Conservation (phyloP, 495 filamentous ascomycete genomes). For the Hypoxylon lienhwacheense region DNA sequence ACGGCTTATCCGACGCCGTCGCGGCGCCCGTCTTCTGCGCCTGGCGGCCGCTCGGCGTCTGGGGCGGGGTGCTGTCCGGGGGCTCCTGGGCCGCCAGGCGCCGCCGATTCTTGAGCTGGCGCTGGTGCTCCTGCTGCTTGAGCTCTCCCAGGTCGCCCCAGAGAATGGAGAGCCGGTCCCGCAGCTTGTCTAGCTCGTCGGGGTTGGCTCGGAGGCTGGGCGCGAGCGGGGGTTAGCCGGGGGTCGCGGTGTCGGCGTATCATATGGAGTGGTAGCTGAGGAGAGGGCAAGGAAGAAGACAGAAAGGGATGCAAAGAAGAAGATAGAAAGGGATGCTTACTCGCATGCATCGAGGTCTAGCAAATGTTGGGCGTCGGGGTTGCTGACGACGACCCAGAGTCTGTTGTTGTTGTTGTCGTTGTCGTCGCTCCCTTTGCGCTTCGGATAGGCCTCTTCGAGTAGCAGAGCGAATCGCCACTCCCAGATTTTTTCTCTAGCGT, state of each 20-base stretch:
- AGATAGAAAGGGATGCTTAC: slow-evolving; percentile 53
- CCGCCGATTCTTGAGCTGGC: slow-evolving; percentile 7
- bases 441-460: slow-evolving; percentile 60
- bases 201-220: slow-evolving; percentile 56
- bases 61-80: slow-evolving; percentile 23
- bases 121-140: slow-evolving; percentile 45
- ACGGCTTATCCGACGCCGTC: slow-evolving; percentile 51
- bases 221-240: slow-evolving; percentile 8
- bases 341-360: slow-evolving; percentile 67
- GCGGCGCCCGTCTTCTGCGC: slow-evolving; percentile 6
- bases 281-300: not conserved
- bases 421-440: too few relatives aligned
- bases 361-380: slow-evolving; percentile 64
- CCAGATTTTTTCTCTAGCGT: slow-evolving; percentile 53
- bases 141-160: slow-evolving; percentile 86
- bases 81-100: slow-evolving; percentile 33
- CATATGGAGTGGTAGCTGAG: not conserved
- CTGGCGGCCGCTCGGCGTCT: not conserved
- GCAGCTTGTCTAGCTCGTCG: slow-evolving; percentile 51
- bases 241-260: not conserved
- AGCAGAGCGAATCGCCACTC: slow-evolving; percentile 78
- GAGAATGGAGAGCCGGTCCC: slow-evolving; percentile 73
- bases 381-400: slow-evolving; percentile 68
- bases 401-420: slow-evolving; percentile 42
- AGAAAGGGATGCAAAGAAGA: slow-evolving; percentile 38